Percentiles rank a stretch among this genome's conserved stretches.
phyloP scores from a whole-genome alignment of 306 rosid genomes.

The Quillaja saponaria region DNA sequence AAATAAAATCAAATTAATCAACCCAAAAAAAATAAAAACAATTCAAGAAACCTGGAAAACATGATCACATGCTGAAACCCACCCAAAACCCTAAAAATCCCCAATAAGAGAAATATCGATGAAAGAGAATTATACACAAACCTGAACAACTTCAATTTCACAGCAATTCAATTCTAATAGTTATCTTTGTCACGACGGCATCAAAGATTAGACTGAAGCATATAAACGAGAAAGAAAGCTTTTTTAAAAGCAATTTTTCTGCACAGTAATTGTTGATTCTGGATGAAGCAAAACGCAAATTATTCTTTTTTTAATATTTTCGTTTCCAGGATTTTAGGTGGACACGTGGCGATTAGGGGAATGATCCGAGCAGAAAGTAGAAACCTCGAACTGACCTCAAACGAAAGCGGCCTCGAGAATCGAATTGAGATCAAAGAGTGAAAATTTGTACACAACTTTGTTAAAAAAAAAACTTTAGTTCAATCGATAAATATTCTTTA shows the following conservation, averaged over 20 bases:
- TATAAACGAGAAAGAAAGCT: background rate
- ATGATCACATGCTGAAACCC: constrained; percentile 29
- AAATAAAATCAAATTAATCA: constrained; percentile 17
- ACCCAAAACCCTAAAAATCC: constrained; percentile 48
- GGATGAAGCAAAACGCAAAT: constrained; percentile 27
- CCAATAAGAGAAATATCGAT: constrained; percentile 20
- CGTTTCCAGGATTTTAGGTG: background rate
- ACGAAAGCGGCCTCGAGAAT: background rate
- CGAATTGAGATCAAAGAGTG: background rate
- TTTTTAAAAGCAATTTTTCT: background rate
- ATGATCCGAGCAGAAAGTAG: background rate
- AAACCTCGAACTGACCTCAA: constrained; percentile 15
- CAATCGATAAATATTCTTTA: too few relatives aligned
- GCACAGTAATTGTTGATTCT: constrained; percentile 29
- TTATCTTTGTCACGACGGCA: constrained; percentile 23
- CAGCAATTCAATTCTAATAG: background rate
- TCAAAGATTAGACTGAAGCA: constrained; percentile 22
- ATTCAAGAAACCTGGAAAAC: constrained; percentile 29
- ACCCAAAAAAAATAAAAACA: background rate
- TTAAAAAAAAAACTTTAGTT: too few relatives aligned
- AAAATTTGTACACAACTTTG: too few relatives aligned
- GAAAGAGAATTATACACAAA: constrained; percentile 25
- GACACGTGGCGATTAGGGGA: constrained; percentile 25
- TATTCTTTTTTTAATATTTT: too few relatives aligned
- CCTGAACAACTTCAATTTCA: constrained; percentile 40